Evolutionary conservation across 73 alveolate species (phyloP), one percentile per base, ranked within the genome.

Genomic region (Paramecium sexaurelia): DNA sequence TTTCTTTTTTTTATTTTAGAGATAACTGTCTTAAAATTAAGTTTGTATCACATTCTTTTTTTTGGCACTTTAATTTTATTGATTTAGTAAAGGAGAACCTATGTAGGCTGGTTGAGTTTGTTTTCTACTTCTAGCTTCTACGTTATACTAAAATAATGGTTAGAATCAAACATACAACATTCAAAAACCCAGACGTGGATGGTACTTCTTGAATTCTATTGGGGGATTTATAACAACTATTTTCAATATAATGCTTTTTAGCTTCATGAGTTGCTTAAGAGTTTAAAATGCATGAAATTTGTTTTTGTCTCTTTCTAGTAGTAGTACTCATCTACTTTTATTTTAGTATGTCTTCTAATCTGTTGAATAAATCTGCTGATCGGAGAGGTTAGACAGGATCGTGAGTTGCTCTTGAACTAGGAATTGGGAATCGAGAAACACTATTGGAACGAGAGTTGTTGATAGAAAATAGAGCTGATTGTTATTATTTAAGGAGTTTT

Each of bases 281-380:
- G 24, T 36, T 71, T 36, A 71, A 36, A 33, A 71, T 35, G 56
- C 86, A 71, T 29, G 86, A 71, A 13, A 35, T 71, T 71, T 71
- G 29, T 71, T 71, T 71, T 3, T 32, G n/a, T 35, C 43, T 71
- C 86, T 78, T 78, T 78, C 73, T 37, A 2, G 43, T 40, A 29
- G 90, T 41, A 7, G 73, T 45, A 43, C 90, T 78, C 36, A 24
- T 26, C 41, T 78, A 37, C 26, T 71, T 78, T 33, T 22, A 41
- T 45, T 78, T 78, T 19, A 78, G 75, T 22, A 78, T 78, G 73
- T 78, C 90, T 39, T 78, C 90, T 78, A 78, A 45, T 22, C 73
- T 37, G 20, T 78, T 78, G 26, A 78, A 41, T 78, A 41, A 43
- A 41, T 78, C 90, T 6, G 43, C 71, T 24, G 68, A 78, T 78